phyloP scores from a whole-genome alignment of 1,284 basidiomycete genomes.

The Pyrrhoderma lamaoense region DNA sequence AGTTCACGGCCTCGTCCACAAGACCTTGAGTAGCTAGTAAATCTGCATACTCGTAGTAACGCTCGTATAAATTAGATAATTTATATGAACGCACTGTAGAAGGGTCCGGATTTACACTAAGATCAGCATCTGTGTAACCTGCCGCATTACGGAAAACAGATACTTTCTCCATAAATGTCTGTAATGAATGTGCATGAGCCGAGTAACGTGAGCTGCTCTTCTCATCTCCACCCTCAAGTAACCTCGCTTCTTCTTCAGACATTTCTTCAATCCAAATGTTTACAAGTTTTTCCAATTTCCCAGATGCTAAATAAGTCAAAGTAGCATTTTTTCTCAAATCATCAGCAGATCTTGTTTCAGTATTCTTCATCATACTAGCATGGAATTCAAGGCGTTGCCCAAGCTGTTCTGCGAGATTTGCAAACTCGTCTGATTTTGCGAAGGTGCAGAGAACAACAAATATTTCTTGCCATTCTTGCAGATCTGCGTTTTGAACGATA shows the following conservation, averaged over 20 bases:
- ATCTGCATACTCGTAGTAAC: conserved; percentile 94
- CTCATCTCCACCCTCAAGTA: conserved; percentile 39
- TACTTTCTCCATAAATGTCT: conserved; percentile 96
- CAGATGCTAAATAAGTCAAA: conserved; percentile 87
- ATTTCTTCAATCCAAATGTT: conserved; percentile 93
- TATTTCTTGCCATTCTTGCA: conserved; percentile 94
- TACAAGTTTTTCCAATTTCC: conserved; percentile 82
- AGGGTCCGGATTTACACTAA: conserved; percentile 30
- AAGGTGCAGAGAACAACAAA: conserved; percentile 98
- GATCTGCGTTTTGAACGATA: conserved; percentile 92
- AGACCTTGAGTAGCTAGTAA: conserved; percentile 87
- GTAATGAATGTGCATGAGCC: conserved; percentile 82
- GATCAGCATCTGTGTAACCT: conserved; percentile 79
- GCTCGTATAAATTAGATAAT: conserved; percentile 82
- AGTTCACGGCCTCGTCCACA: conserved; percentile 74
- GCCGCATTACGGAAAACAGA: conserved; percentile 90
- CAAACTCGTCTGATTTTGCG: conserved; percentile 80
- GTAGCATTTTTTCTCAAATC: conserved; percentile 85
- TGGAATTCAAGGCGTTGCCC: conserved; percentile 88
- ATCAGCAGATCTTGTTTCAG: conserved; percentile 38
- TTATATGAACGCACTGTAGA: conserved; percentile 64
- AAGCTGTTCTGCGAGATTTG: conserved; percentile 83
- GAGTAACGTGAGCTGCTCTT: conserved; percentile 63
- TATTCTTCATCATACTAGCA: conserved; percentile 50
- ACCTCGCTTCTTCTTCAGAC: conserved; percentile 71